Evolutionary conservation across 2,329 filamentous ascomycete genomes (phyloP), one percentile per base, ranked within the genome.

Genomic region (Apiospora aurea): DNA sequence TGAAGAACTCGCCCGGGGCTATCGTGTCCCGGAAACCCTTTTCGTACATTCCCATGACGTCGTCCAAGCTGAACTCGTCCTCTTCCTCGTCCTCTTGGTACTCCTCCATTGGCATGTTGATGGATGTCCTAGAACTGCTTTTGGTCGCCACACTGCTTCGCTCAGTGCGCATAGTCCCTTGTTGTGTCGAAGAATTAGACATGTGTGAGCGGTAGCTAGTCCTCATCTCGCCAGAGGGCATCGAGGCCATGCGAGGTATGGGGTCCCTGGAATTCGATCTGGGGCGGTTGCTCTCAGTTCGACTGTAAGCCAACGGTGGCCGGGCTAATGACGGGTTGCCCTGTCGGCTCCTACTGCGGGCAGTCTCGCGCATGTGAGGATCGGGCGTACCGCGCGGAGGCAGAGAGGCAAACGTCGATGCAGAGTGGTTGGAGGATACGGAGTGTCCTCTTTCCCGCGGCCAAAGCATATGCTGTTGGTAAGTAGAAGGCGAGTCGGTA

Each of bases 61-160:
- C 90, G 76, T 92, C 89, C 44, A 92, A 84, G 76, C 89, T 91
- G 71, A 89, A 85, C 53, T 88, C 88, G 74, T 91, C 89, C 73
- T 88, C 85, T 21, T 84, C 81, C 51, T 80, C 81, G 29, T 38
- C 51, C 0, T 14, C 51, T 26, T 51, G n/a, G n/a, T 53, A 26
- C 74, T 91, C 89, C 73, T 88, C 85, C n/a, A 76, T 79, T 57
- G 75, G 78, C 70, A 75, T 82, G 74, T 85, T 85, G 81, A 87
- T 87, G 74, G 85, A 96, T 83, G 83, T 92, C 70, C 91, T 87
- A 1, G 93, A 95, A 84, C 93, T 97, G 73, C 90, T 90, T 76
- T 93, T 94, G 4, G 94, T 96, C 75, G 92, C 81, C 69, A 96
- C 87, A 78, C 95, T 97, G 80, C 94, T 97, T 73, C 94, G 88